phyloP scores from a whole-genome alignment of 1,284 basidiomycete species.

The Fomitopsis pinicola region DNA sequence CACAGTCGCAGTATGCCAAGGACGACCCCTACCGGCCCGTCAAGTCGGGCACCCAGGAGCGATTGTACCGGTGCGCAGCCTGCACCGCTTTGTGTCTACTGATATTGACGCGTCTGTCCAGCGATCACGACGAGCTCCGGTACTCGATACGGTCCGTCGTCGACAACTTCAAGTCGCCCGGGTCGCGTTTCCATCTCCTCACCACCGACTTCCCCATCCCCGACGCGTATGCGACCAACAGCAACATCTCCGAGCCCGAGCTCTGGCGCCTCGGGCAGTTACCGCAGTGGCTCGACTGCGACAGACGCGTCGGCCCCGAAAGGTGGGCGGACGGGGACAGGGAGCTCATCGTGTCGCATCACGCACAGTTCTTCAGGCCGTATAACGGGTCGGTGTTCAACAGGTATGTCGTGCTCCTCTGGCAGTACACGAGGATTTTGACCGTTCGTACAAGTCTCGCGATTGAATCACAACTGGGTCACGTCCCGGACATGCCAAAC shows the following conservation, averaged over 20 bases:
- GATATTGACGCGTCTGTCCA: slow-evolving; percentile 2
- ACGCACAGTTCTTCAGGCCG: slow-evolving; percentile 23
- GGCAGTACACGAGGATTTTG: background rate
- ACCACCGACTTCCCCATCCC: slow-evolving; percentile 25
- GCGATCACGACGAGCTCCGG: slow-evolving; percentile 27
- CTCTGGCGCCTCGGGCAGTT: slow-evolving; percentile 8
- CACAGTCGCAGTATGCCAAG: slow-evolving; percentile 9
- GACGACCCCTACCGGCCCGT: slow-evolving; percentile 23
- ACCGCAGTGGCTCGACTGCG: slow-evolving; percentile 9
- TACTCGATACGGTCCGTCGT: slow-evolving; percentile 26
- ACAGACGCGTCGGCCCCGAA: background rate
- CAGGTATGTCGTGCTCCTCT: slow-evolving; percentile 16
- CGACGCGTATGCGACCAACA: background rate
- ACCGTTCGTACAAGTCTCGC: no score
- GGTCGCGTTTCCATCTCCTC: slow-evolving; percentile 21
- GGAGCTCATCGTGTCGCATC: slow-evolving; percentile 22
- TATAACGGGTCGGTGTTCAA: slow-evolving; percentile 25
- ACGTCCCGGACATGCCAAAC: slow-evolving; percentile 22
- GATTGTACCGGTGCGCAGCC: slow-evolving; percentile 21
- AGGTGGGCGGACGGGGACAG: slow-evolving; percentile 14
- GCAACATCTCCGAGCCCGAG: background rate
- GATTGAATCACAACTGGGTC: slow-evolving; percentile 25
- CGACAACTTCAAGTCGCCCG: slow-evolving; percentile 20
- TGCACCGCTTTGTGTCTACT: no score
- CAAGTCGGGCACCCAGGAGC: slow-evolving; percentile 16